phyloP scores from a whole-genome alignment of 2,329 filamentous ascomycete genomes.

The Pezicula carpinea region DNA sequence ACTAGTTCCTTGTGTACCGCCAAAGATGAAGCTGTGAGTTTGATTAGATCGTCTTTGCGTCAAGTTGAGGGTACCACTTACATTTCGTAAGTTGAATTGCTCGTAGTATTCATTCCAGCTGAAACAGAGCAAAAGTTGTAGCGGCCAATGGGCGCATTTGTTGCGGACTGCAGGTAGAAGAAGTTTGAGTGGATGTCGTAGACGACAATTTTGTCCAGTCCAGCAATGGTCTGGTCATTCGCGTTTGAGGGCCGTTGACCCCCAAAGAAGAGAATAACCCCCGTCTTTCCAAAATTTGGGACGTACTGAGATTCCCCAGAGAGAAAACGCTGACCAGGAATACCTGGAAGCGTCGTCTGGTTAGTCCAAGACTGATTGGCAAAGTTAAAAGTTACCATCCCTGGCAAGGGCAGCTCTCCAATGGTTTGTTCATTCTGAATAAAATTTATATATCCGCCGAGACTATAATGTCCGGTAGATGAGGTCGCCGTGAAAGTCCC shows the following conservation, averaged over 20 bases:
- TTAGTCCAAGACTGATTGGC: conserved; percentile 5
- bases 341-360: too few species aligned
- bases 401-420: background rate
- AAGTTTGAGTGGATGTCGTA: conserved; percentile 8
- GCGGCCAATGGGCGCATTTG: conserved; percentile 3
- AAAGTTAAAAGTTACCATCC: conserved; percentile 8
- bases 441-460: conserved; percentile 1
- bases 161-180: conserved; percentile 8
- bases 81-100: conserved; percentile 11
- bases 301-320: conserved; percentile 7
- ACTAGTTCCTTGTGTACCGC: background rate
- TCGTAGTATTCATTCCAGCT: conserved; percentile 1
- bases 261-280: conserved; percentile 9
- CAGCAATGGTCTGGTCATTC: background rate
- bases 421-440: background rate
- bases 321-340: conserved; percentile 1
- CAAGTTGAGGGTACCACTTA: conserved; percentile 1
- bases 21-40: conserved; percentile 4
- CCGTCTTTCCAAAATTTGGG: conserved; percentile 9
- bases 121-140: conserved; percentile 4
- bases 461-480: background rate
- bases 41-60: background rate
- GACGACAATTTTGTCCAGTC: conserved; percentile 4
- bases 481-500: background rate
- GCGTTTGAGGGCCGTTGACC: conserved; percentile 3